Evolutionary conservation across 257 asterid species (phyloP).

Genomic region (Catharanthus roseus): DNA sequence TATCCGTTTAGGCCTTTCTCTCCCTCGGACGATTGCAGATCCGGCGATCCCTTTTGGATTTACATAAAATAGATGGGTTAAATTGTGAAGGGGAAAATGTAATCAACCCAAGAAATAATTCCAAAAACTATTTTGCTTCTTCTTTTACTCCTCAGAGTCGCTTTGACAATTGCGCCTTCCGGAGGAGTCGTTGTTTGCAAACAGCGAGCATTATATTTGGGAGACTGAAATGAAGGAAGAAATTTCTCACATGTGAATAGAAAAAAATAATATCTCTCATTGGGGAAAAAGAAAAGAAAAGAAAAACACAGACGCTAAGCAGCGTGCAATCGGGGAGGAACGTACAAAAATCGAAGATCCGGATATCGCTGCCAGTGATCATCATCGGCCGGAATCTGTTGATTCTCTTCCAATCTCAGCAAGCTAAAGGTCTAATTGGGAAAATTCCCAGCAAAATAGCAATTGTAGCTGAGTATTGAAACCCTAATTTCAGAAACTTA

Average conservation of each 20-base stretch:
- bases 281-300: constrained; percentile 6
- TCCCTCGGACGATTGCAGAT: no score
- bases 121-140: no score
- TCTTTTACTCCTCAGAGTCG: background rate
- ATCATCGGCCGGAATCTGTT: background rate
- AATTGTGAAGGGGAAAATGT: no score
- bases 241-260: background rate
- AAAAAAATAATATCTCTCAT: background rate
- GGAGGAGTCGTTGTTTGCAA: background rate
- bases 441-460: background rate
- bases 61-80: no score
- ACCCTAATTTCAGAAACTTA: background rate
- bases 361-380: background rate
- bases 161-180: background rate
- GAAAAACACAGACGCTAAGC: background rate
- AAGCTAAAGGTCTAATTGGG: background rate
- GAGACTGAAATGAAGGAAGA: background rate
- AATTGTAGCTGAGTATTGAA: background rate
- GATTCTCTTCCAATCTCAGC: background rate
- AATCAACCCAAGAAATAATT: no score
- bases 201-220: background rate
- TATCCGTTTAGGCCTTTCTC: no score
- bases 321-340: background rate
- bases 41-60: no score
- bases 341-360: constrained; percentile 8